These are phyloP conservation scores for Dothidotthia symphoricarpi DNA, from an alignment of 2,329 filamentous ascomycete species.

Conservation along the genomic window DNA sequence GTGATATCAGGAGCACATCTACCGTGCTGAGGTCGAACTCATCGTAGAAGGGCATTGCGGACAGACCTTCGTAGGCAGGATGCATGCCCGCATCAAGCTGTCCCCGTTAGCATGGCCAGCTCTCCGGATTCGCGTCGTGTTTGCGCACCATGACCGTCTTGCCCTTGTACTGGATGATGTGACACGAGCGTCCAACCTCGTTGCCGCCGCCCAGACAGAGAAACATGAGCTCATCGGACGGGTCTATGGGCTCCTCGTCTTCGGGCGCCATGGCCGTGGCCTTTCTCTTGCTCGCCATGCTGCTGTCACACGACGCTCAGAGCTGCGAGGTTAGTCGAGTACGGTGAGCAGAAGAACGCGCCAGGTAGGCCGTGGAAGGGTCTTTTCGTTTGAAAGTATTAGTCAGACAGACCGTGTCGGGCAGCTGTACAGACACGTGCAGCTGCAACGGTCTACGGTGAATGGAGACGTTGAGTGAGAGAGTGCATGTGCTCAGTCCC, in stretches of 20 bases:
- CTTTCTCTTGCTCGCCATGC: slow-evolving; percentile 93
- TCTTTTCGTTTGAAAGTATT: slow-evolving; percentile 2
- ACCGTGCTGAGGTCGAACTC: slow-evolving; percentile 97
- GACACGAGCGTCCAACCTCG: slow-evolving; percentile 94
- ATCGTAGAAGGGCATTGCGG: slow-evolving; percentile 93
- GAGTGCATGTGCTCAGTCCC: slow-evolving; percentile 1
- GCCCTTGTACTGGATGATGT: slow-evolving; percentile 98
- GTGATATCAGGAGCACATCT: slow-evolving; percentile 95
- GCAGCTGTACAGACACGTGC: neutral
- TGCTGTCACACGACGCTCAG: too few relatives aligned
- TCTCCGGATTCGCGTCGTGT: neutral
- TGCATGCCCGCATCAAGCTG: slow-evolving; percentile 97
- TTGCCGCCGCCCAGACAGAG: slow-evolving; percentile 92
- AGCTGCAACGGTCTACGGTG: neutral
- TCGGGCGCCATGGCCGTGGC: slow-evolving; percentile 72
- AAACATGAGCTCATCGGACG: slow-evolving; percentile 91
- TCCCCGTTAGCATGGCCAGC: slow-evolving; percentile 20
- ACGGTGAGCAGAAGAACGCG: too few relatives aligned
- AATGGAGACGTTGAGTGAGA: slow-evolving; percentile 1
- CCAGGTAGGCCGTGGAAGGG: too few relatives aligned
- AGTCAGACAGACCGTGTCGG: slow-evolving; percentile 5
- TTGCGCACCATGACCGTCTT: slow-evolving; percentile 92
- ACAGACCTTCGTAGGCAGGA: slow-evolving; percentile 90
- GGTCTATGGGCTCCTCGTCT: slow-evolving; percentile 84
- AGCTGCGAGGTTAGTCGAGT: too few relatives aligned